Base-by-base conservation (phyloP, 2,329 filamentous ascomycete genomes). In the Aaosphaeria pasadenensis region DNA sequence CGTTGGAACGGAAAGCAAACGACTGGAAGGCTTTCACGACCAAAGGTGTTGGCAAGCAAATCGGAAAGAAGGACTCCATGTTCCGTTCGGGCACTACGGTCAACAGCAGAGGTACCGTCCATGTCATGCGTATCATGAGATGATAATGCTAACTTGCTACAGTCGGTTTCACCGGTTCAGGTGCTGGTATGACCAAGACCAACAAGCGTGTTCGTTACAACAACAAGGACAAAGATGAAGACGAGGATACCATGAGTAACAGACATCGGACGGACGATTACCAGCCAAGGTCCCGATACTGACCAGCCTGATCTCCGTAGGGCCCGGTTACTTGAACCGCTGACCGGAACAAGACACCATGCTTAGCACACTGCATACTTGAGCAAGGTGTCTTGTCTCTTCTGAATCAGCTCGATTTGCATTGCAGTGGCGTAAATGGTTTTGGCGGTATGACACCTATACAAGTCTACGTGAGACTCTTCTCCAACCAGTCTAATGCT, bases 131-230 rank as follows among this genome's bases (percentile, higher is more conserved):
- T 30, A 29, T 9, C 9, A 9, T 9, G 11, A 43, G 24, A 31
- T 40, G 11, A 11, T 40, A 1, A 24, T 35, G 55, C 67, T 70
- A 55, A 69, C 51, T 11, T 43, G 39, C 41, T 17, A 51, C 57
- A 96, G 94, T 99, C 64, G 94, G 94, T 32, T 96, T 99, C 66
- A 96, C 90, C 6, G 94, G 94, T 53, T 96, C 91, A 46, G 94
- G 94, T 50, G 90, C 96, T 72, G 81, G 87, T 57, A 97, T 97
- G 94, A 88, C 91, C 60, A 96, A 96, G 72, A 94, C 96, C 67
- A 83, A 84, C 42, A 84, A 86, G 53, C 82, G 91, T 64, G 87
- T 82, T 67, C 86, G 90, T 62, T 90, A 96, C 66, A 86, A 94
- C 57, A 95, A 95, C 71, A 67, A 66, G 51, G 59, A 54, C 39